Conservation (phyloP, 352 stramenopile genomes). For the Achlya hypogyna region DNA sequence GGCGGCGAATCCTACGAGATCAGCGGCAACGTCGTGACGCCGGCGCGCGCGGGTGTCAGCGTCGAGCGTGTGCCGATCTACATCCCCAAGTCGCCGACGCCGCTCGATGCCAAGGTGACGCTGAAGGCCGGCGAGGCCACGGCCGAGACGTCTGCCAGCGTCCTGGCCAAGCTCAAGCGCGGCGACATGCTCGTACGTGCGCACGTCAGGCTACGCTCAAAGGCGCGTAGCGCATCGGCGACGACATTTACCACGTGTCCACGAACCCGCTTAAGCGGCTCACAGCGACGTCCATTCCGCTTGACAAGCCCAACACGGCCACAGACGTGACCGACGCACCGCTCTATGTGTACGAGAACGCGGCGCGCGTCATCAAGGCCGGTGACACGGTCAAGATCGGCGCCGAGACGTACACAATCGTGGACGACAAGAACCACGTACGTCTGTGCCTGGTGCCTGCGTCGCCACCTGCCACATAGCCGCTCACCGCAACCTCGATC, state of each 20-base stretch:
- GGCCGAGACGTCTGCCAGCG: slow-evolving; percentile 1
- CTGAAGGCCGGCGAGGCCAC: slow-evolving; percentile 3
- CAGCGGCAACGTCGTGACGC: neutral
- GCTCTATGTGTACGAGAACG: slow-evolving; percentile 8
- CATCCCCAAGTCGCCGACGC: slow-evolving; percentile 4
- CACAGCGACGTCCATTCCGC: slow-evolving; percentile 4
- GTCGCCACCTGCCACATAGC: neutral
- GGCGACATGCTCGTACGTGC: slow-evolving; percentile 14
- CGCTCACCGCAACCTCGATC: neutral
- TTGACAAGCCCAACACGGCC: slow-evolving; percentile 10
- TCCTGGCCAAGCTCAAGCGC: slow-evolving; percentile 8
- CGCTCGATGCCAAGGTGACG: neutral
- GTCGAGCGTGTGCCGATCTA: slow-evolving; percentile 4
- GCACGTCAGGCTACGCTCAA: neutral
- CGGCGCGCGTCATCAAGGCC: slow-evolving; percentile 6
- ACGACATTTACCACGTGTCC: slow-evolving; percentile 4
- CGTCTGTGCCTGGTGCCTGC: neutral
- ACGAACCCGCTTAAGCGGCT: slow-evolving; percentile 16
- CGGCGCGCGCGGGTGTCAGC: neutral
- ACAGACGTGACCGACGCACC: neutral
- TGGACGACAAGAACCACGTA: slow-evolving; percentile 6
- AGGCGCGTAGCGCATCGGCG: slow-evolving; percentile 6
- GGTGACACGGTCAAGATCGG: slow-evolving; percentile 17
- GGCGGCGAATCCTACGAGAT: slow-evolving; percentile 11
- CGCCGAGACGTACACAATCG: neutral